A percentile compares a stretch with the other conserved stretches of the same genome.
Conservation (phyloP, 2,329 filamentous ascomycete genomes). For the Taxawa tesnikishii region DNA sequence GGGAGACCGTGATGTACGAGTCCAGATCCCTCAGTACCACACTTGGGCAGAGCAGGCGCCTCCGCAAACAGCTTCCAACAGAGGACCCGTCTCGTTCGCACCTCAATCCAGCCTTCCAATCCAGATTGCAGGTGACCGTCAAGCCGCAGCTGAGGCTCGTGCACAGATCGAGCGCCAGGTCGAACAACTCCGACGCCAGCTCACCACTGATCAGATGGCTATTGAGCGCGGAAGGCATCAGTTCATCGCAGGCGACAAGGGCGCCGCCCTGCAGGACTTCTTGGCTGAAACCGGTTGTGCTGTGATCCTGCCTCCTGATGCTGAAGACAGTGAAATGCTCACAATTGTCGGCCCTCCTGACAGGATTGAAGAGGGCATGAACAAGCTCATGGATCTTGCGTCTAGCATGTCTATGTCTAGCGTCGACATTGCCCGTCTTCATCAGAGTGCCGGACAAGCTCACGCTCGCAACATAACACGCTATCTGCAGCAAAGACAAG, state of each 20-base stretch:
- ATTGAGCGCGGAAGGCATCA: slow-evolving; percentile 84
- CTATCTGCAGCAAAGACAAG: slow-evolving; percentile 71
- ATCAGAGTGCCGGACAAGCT: slow-evolving; percentile 58
- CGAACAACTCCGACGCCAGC: slow-evolving; percentile 60
- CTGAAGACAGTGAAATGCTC: slow-evolving; percentile 69
- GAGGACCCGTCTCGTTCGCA: slow-evolving; percentile 56
- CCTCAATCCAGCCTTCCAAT: slow-evolving; percentile 69
- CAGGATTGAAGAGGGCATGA: slow-evolving; percentile 60
- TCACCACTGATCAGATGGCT: slow-evolving; percentile 65
- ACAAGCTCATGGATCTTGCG: slow-evolving; percentile 79
- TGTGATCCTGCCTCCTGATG: slow-evolving; percentile 64
- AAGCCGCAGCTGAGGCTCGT: slow-evolving; percentile 66
- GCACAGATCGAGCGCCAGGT: slow-evolving; percentile 70
- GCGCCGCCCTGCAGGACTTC: slow-evolving; percentile 72
- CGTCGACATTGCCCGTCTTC: slow-evolving; percentile 70
- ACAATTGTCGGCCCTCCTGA: slow-evolving; percentile 72
- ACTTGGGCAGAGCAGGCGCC: slow-evolving; percentile 58
- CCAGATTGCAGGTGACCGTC: slow-evolving; percentile 72
- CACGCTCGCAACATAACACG: slow-evolving; percentile 81
- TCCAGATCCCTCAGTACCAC: slow-evolving; percentile 74
- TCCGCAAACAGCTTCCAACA: slow-evolving; percentile 47
- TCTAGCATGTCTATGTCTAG: slow-evolving; percentile 75
- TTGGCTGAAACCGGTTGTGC: slow-evolving; percentile 82
- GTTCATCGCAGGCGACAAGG: slow-evolving; percentile 82
- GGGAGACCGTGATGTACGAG: slow-evolving; percentile 59